Percentiles rank a stretch among this genome's conserved stretches.
phyloP scores from a whole-genome alignment of 257 asterid species.

The Nicotiana otophora region DNA sequence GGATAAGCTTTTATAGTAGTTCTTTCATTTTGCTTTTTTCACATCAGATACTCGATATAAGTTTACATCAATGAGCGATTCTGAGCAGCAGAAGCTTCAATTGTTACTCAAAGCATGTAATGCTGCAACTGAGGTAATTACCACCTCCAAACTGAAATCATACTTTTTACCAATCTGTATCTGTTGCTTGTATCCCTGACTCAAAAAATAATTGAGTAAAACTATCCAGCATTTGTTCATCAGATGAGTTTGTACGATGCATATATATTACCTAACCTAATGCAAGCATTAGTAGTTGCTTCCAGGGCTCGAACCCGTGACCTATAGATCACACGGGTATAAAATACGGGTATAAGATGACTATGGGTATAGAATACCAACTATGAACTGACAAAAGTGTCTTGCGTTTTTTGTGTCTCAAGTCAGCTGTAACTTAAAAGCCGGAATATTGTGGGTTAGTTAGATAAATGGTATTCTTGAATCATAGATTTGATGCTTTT shows the following conservation, averaged over 20 bases:
- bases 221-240: neutral
- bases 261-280: neutral
- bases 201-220: too few species aligned
- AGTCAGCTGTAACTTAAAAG: too few species aligned
- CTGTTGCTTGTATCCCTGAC: neutral
- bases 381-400: neutral
- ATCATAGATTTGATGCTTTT: neutral
- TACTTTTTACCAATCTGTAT: neutral
- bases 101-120: neutral
- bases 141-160: neutral
- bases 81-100: neutral
- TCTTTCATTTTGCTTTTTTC: neutral
- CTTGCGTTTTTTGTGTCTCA: neutral
- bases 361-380: neutral
- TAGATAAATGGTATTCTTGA: neutral
- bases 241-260: neutral
- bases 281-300: too few species aligned
- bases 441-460: neutral
- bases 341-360: too few species aligned
- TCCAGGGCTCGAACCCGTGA: too few species aligned
- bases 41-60: conserved; percentile 3
- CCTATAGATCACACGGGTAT: too few species aligned
- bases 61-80: neutral
- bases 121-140: neutral
- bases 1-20: neutral